Evolutionary conservation across 139 green algal genomes (phyloP), one percentile per base, ranked within the genome.

Genomic region (Ettlia oleoabundans): DNA sequence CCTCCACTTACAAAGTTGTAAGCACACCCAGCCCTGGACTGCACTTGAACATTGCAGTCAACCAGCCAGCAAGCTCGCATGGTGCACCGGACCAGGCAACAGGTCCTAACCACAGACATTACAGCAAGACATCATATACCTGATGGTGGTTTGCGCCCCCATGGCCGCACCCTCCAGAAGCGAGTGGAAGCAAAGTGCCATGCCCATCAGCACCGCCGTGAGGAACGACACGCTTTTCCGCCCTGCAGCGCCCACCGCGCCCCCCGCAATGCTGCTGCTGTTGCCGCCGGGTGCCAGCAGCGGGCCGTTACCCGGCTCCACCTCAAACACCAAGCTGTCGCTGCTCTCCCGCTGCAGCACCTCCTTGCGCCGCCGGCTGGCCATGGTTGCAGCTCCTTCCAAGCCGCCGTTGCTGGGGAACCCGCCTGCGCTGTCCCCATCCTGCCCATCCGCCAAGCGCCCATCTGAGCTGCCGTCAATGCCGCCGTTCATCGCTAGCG

Each of bases 111-210:
- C n/a, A n/a, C n/a, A n/a, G n/a, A n/a, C n/a, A n/a, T n/a, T n/a
- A n/a, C n/a, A n/a, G n/a, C n/a, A n/a, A n/a, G 24, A 1, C 47
- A 8, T 43, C 10, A 18, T 33, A 1, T 33, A 79, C 72, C 72
- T 66, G 47, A 79, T 79, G 51, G 72, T 79, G 3, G 51, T 64
- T 84, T 97, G 93, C 7, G 93, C 93, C 0, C 93, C 93, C 85
- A 96, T 87, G 22, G 93, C 93, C 47, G 91, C 87, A 4, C 93
- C 93, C 80, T 97, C 93, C 75, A 97, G 85, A 35, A 97, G 68
- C n/a, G 85, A 92, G 81, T 97, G 93, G 43, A 97, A 92, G 86
- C 88, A 94, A 37, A 97, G 87, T 62, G 93, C 93, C 24, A 83
- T 83, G 2, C 86, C 93, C 87, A 97, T 93, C 69, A 97, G 88